A percentile compares a stretch with the other conserved stretches of the same genome.
Conservation (phyloP, 805 yeast genomes). For the Candida multigemmis region DNA sequence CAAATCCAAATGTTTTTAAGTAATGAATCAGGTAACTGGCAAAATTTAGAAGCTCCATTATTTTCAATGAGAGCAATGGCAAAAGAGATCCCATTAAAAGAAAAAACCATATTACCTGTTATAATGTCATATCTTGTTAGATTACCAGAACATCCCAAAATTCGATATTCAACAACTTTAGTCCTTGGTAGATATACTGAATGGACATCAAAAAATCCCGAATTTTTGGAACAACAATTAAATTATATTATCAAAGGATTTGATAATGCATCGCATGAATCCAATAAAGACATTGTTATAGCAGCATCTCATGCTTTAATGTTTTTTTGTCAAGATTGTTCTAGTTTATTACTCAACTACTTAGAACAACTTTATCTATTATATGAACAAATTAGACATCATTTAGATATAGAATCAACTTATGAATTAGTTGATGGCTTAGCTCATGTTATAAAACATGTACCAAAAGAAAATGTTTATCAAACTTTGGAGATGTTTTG, state of each 20-base stretch:
- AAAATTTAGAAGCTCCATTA: constrained; percentile 79
- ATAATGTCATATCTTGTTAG: constrained; percentile 61
- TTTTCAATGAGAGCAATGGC: constrained; percentile 94
- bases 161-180: constrained; percentile 86
- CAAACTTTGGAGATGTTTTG: constrained; percentile 54
- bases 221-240: constrained; percentile 71
- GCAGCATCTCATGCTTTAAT: constrained; percentile 92
- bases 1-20: constrained; percentile 38
- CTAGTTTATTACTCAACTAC: constrained; percentile 51
- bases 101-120: constrained; percentile 60
- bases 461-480: constrained; percentile 43
- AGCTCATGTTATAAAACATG: constrained; percentile 68
- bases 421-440: constrained; percentile 85
- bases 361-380: constrained; percentile 70
- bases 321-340: constrained; percentile 92
- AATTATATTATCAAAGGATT: constrained; percentile 79
- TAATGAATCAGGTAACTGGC: constrained; percentile 55
- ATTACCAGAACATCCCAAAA: constrained; percentile 77
- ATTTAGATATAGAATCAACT: constrained; percentile 58
- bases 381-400: constrained; percentile 44
- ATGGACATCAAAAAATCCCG: constrained; percentile 88
- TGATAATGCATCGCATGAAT: constrained; percentile 10
- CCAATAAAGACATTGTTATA: constrained; percentile 43
- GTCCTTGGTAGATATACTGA: constrained; percentile 94
- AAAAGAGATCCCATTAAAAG: constrained; percentile 66